Base-by-base conservation (phyloP, 805 yeast genomes). In the Candida pseudoglaebosa region DNA sequence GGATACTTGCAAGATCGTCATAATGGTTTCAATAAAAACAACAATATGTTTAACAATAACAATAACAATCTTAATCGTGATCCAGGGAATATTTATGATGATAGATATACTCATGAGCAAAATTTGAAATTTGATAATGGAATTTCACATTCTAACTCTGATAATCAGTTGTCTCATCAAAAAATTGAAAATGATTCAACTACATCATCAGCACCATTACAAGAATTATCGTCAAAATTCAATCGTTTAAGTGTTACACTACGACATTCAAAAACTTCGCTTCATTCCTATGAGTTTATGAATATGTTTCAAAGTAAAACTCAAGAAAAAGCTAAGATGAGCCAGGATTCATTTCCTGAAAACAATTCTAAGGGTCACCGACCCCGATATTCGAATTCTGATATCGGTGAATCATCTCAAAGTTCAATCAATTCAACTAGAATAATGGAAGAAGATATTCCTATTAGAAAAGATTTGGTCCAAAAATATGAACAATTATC, bases 241-340 rank as follows among this genome's bases (percentile, higher is more conserved):
- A 61, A 62, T 35, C 34, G 73, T 14, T 53, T 69, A 14, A 62
- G 70, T 1, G 42, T 55, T 34, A 65, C 73, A 1, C 46, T 69
- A 18, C 67, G 61, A 38, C 58, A 58, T 12, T 47, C 59, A 2
- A 48, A 50, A 24, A 56, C 67, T 0, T 61, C 73, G 4, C 60
- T 60, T n/a, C 72, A 67, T 40, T 67, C 73, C 2, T 53, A 62
- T 38, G 52, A 57, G 29, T 69, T 69, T 42, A 62, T 66, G 56
- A 56, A 48, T 34, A 48, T 57, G 12, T 68, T 69, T 46, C 68
- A 62, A 41, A 64, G 63, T 43, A 68, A 21, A 8, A 5, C 14
- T 8, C 24, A 20, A 12, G 37, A 14, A n/a, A n/a, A 8, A 12
- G 34, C n/a, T 18, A 14, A 21, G 17, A 13, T 16, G 14, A 15